Evolutionary conservation across 495 filamentous ascomycete genomes (phyloP), one percentile per base, ranked within the genome.

Genomic region (Aspergillus avenaceus): DNA sequence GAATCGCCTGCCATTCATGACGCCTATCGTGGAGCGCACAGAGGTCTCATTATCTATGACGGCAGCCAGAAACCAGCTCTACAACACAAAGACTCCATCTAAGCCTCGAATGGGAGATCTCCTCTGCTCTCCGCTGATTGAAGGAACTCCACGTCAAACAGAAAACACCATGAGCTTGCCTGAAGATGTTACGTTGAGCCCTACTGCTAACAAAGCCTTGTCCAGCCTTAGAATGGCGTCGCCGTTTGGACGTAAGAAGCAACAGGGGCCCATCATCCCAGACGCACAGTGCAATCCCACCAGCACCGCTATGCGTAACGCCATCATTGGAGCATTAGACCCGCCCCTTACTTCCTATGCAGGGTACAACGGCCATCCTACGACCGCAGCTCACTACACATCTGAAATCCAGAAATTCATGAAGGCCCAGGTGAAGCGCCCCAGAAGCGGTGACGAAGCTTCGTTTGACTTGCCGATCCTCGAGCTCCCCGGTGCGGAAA

Each of bases 1-100:
- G 54, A 95, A 86, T 62, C 84, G 90, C 42, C 74, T 97, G 7
- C 93, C 91, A 28, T 97, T 96, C 66, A 98, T 98, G 93, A 98
- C 93, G 1, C 93, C 93, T 11, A 98, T 98, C 51, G 89, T 92
- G 6, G 93, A 98, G 64, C 86, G 86, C 56, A 98, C 93, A 0
- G 93, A 98, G 67, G 87, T 83, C 18, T 93, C 90, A 0, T 63
- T 95, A 21, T 71, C 85, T 22, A 74, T 79, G 40, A 85, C 85
- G 2, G 72, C 54, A 54, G 71, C 59, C 65, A 74, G 60, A 66
- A 82, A 41, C 73, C 80, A 56, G 70, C 76, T 67, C 41, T 82
- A 83, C 63, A 77, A 72, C 58, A 72, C 79, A 21, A 95, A 91
- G 60, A 93, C 89, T 2, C 91, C 90, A 6, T 88, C 78, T 28